Evolutionary conservation across 352 stramenopile genomes (phyloP), one percentile per base, ranked within the genome.

Genomic region (Phytopythium litorale): DNA sequence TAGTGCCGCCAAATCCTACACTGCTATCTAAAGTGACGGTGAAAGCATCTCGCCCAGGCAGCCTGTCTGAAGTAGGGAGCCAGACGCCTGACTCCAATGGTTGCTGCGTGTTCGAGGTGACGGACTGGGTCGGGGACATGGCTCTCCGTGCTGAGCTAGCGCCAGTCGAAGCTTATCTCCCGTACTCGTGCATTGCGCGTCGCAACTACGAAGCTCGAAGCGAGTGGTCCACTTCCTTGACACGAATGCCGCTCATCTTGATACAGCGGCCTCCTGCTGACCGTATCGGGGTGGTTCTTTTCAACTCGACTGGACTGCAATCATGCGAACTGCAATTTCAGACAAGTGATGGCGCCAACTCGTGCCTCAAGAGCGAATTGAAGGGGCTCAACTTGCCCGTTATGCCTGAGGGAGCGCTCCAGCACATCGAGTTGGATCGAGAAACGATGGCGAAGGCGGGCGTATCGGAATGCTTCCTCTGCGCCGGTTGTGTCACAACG

Each of bases 91-190:
- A 89, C 62, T 77, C 88, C 18, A 58, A 52, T 6, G 79, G 79
- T 1, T 73, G 40, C 37, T 88, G 79, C 49, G 62, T 71, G 0
- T 83, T 91, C 54, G 81, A 89, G 50, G 86, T 72, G 52, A 83
- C 75, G 0, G 83, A 91, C 49, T 89, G 81, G 81, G 58, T 64
- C 15, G 64, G 69, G 3, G 70, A 85, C 38, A 70, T 91, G 49
- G 49, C 84, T 21, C 43, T 91, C 3, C 66, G 58, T 38, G 63
- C 72, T 11, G 52, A 35, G 30, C 15, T 69, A 18, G 58, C 71
- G 0, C 4, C 62, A 4, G 66, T 58, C 0, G 61, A 46, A 21
- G 70, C 63, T 1, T 75, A 78, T 40, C 62, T 58, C 4, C 62
- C 71, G 6, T 91, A 77, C 52, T 85, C 77, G 1, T 65, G 48